These are phyloP conservation scores for Cylindrotheca closterium DNA, from an alignment of 108 stramenopile species.

Conservation along the genomic window DNA sequence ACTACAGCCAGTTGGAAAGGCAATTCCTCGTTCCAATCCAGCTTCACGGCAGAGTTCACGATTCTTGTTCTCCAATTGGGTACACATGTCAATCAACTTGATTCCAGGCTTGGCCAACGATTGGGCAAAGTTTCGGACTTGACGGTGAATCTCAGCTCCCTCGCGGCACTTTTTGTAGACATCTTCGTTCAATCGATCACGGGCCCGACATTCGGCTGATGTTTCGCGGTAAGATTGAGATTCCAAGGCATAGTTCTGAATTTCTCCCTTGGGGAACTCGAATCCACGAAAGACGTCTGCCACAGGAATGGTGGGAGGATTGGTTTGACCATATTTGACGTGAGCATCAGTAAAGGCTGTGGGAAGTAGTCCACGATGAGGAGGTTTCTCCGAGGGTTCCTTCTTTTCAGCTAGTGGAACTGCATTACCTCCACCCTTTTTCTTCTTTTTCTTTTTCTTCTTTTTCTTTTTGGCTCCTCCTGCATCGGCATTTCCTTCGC, in stretches of 20 bases:
- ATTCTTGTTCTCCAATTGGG: conserved; percentile 92
- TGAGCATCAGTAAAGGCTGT: conserved; percentile 93
- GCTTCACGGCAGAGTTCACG: conserved; percentile 84
- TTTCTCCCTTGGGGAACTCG: conserved; percentile 90
- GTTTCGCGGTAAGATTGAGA: conserved; percentile 84
- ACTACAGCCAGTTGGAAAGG: conserved; percentile 97
- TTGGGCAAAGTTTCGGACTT: conserved; percentile 95
- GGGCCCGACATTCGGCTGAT: conserved; percentile 79
- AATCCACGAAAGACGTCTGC: conserved; percentile 55
- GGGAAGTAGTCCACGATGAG: conserved; percentile 68
- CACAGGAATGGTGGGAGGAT: conserved; percentile 94
- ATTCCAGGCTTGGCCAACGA: conserved; percentile 96
- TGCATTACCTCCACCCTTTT: conserved; percentile 16
- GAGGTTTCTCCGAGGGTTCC: conserved; percentile 71
- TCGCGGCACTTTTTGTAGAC: conserved; percentile 88
- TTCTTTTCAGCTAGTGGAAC: conserved; percentile 26
- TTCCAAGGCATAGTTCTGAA: conserved; percentile 81
- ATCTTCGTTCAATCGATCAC: conserved; percentile 75
- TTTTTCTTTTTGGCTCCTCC: conserved; percentile 82
- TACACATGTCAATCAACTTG: conserved; percentile 94
- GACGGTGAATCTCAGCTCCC: conserved; percentile 94
- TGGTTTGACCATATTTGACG: conserved; percentile 92
- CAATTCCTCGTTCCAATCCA: conserved; percentile 93
- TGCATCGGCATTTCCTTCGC: conserved; percentile 30
- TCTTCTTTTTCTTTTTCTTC: conserved; percentile 92